Base-by-base conservation (phyloP, 1,284 basidiomycete genomes). In the Paramarasmius palmivorus region DNA sequence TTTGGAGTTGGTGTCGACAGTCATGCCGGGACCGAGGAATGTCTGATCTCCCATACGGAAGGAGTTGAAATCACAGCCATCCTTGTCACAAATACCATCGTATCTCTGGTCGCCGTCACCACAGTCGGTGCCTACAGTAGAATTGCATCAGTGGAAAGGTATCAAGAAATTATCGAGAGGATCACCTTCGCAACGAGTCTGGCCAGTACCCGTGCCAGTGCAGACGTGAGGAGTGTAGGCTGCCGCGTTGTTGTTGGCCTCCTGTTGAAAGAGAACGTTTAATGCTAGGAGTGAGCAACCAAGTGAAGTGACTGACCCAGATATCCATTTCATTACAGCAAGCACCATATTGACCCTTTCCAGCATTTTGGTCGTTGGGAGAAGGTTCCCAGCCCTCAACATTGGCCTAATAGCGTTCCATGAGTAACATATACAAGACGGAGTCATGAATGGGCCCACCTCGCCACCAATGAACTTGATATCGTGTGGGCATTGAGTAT, bases 311-410 rank as follows among this genome's bases (percentile, higher is more conserved):
- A n/a, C n/a, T n/a, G n/a, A n/a, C n/a, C 80, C 79, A 82, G 61
- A 83, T 68, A 63, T 82, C 79, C 79, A 82, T 81, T 73, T 82
- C 79, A 57, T 66, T 73, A 62, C 80, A 82, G 73, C 80, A 82
- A n/a, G 76, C 66, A 54, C 79, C 79, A 61, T 62, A 72, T 36
- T 65, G 51, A 53, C 79, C 79, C 5, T 65, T 69, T 49, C 66
- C 68, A 25, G 67, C 56, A 38, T 68, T 69, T 48, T 60, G 50
- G 32, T 65, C 63, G 59, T 56, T 64, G 44, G 51, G 26, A 15
- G 63, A 65, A 19, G 66, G 59, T 12, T 57, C 60, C 79, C 79
- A 81, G 54, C 72, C 74, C n/a, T 59, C 62, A 25, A 73, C 63
- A 65, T 81, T 81, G 52, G 75, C 75, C 79, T 80, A 50, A 45